Evolutionary conservation across 495 filamentous ascomycete genomes (phyloP), one percentile per base, ranked within the genome.

Genomic region (Aspergillus funiculosus): DNA sequence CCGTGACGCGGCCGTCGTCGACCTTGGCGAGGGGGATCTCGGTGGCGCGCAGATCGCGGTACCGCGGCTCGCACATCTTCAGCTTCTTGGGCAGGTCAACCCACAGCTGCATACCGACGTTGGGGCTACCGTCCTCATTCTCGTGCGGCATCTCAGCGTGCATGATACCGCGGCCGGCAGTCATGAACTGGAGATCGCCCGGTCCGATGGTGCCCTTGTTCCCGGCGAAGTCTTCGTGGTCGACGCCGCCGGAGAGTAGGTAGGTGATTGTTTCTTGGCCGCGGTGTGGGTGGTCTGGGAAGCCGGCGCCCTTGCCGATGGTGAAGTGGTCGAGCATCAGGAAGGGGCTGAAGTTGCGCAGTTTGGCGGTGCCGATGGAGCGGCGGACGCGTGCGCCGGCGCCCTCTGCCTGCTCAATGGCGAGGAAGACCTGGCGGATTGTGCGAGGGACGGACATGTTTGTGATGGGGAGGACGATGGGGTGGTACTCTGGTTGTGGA

Each of bases 131-230:
- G 59, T 94, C 86, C 2, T 64, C 48, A 52, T 87, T 87, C 60
- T 87, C 83, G 32, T 80, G 75, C 14, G 91, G 91, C 90, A 97
- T 97, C 69, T 97, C 91, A 7, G 92, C 88, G 59, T 97, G 91
- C 76, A 97, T 85, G 58, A 96, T 95, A 5, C 91, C 91, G 4
- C 78, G 70, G 0, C 91, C 91, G 3, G 91, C 91, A 0, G 91
- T 96, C 91, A 97, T 97, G 78, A 97, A 97, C 60, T 97, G 91
- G 30, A 97, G 64, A 46, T 94, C 92, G 2, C 91, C 91, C 0
- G 83, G 63, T 39, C 84, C 76, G 50, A 98, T 91, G 4, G 85
- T 90, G 37, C 90, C 92, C 26, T 74, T 76, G 68, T 94, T 83
- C 2, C 92, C 92, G 1, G 88, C 85, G 48, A 97, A 97, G 57